A percentile compares a stretch with the other conserved stretches of the same genome.
Evolutionary conservation across 306 rosid genomes (phyloP).

Genomic region (Prunus mira): DNA sequence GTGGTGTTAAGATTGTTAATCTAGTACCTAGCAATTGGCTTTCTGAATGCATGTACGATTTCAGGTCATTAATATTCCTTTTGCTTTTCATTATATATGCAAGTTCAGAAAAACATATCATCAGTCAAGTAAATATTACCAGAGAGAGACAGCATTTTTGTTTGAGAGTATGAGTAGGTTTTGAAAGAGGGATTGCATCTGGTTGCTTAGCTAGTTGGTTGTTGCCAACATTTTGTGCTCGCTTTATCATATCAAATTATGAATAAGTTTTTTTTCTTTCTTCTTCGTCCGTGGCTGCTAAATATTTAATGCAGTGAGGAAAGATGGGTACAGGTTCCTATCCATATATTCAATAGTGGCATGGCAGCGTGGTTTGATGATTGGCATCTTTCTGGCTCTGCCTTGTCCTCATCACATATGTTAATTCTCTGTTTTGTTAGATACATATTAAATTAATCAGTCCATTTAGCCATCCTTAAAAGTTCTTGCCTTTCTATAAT

Average conservation of each 20-base stretch:
- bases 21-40: neutral
- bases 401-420: neutral
- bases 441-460: no score
- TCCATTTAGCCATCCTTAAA: neutral
- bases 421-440: neutral
- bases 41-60: neutral
- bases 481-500: neutral
- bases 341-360: constrained; percentile 20
- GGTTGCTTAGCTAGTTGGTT: neutral
- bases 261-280: neutral
- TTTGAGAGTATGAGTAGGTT: neutral
- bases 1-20: neutral
- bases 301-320: constrained; percentile 12
- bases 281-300: neutral
- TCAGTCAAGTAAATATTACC: neutral
- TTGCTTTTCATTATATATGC: neutral
- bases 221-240: neutral
- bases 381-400: constrained; percentile 6
- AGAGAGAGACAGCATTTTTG: neutral
- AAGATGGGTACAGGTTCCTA: constrained; percentile 18
- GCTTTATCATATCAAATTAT: no score
- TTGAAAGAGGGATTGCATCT: neutral
- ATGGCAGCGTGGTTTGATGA: neutral
- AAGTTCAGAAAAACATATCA: neutral
- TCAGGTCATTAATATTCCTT: neutral